Percentiles rank a stretch among this genome's conserved stretches.
Conservation (phyloP, 1,284 basidiomycete genomes). For the Earliella scabrosa region DNA sequence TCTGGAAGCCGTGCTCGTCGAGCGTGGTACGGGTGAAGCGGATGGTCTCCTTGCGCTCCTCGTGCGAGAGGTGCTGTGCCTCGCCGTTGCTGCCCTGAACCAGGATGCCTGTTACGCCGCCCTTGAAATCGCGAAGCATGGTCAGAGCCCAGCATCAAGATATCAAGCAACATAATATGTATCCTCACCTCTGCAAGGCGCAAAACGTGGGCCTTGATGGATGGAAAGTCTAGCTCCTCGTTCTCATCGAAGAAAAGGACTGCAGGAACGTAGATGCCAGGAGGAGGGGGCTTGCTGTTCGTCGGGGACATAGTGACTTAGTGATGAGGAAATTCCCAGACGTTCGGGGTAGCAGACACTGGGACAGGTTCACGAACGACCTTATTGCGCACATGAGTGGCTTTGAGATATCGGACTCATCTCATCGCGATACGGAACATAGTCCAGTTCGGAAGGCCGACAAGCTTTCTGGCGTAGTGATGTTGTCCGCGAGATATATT, state of each 20-base stretch:
- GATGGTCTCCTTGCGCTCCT: constrained; percentile 71
- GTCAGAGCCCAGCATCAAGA: neutral
- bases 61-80: constrained; percentile 76
- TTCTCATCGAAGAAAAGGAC: constrained; percentile 71
- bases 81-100: constrained; percentile 82
- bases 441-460: neutral
- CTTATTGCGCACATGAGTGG: neutral
- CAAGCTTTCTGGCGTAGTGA: neutral
- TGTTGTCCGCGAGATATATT: neutral
- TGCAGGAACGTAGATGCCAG: constrained; percentile 76
- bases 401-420: neutral
- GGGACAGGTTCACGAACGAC: no score
- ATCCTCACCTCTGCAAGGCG: constrained; percentile 61
- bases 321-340: no score
- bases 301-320: neutral
- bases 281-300: constrained; percentile 48
- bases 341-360: no score
- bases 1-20: constrained; percentile 70
- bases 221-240: constrained; percentile 64
- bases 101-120: constrained; percentile 74
- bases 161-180: neutral
- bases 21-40: constrained; percentile 73
- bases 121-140: constrained; percentile 40
- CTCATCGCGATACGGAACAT: constrained; percentile 5
- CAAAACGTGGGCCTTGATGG: constrained; percentile 67